Conservation (phyloP, 768 basidiomycete genomes). For the Obba rivulosa region DNA sequence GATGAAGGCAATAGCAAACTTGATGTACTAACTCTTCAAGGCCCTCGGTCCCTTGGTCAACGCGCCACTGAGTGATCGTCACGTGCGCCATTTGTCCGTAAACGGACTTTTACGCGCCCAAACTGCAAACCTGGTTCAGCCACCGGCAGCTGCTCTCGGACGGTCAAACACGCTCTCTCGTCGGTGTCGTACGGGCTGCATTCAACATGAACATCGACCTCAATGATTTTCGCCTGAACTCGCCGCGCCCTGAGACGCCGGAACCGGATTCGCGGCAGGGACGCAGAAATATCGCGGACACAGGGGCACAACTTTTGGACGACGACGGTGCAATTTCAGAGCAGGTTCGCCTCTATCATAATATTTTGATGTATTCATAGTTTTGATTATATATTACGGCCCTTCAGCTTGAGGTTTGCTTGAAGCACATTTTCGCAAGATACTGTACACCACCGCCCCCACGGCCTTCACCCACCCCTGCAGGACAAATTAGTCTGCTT, state of each 20-base stretch:
- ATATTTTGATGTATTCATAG: too few species aligned
- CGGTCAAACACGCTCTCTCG: background rate
- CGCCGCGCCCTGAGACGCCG: slow-evolving; percentile 54
- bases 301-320: slow-evolving; percentile 56
- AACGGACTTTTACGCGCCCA: too few species aligned
- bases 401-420: slow-evolving; percentile 56
- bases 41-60: too few species aligned
- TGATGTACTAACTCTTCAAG: too few species aligned
- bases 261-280: slow-evolving; percentile 60
- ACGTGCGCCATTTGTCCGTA: background rate
- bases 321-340: slow-evolving; percentile 64
- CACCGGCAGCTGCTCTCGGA: too few species aligned
- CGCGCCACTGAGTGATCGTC: background rate
- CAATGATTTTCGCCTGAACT: slow-evolving; percentile 27
- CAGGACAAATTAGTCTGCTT: slow-evolving; percentile 8
- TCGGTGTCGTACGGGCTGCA: background rate
- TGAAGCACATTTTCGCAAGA: slow-evolving; percentile 75
- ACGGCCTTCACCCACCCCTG: slow-evolving; percentile 13
- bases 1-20: too few species aligned
- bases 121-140: too few species aligned
- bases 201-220: slow-evolving; percentile 18
- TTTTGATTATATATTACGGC: background rate
- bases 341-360: slow-evolving; percentile 37
- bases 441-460: slow-evolving; percentile 52
- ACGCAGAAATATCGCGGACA: slow-evolving; percentile 41